Evolutionary conservation across 2,329 filamentous ascomycete species (phyloP).

Genomic region (Microcera coccophila): DNA sequence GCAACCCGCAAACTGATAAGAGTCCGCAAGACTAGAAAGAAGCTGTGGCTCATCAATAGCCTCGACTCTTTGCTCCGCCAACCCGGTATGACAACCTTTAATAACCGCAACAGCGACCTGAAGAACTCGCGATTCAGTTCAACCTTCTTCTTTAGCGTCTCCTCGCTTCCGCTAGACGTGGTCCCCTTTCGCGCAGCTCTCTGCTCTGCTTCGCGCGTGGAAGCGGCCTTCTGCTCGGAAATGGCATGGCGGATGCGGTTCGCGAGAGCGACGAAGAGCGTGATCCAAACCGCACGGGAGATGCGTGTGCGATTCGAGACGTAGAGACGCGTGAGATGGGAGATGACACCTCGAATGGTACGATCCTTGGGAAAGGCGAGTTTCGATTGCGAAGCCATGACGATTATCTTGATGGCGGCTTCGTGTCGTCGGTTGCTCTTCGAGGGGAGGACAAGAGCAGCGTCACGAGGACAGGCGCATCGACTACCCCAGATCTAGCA

Average conservation of each 20-base stretch:
- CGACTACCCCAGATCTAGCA: not conserved
- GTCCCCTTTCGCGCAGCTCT: conserved; percentile 46
- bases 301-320: conserved; percentile 76
- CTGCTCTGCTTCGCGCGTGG: conserved; percentile 60
- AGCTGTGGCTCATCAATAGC: conserved; percentile 82
- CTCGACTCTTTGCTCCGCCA: conserved; percentile 86
- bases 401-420: conserved; percentile 5
- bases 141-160: conserved; percentile 67
- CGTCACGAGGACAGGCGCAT: conserved; percentile 22
- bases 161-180: conserved; percentile 39
- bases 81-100: conserved; percentile 85
- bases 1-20: conserved; percentile 94
- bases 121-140: conserved; percentile 84
- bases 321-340: conserved; percentile 68
- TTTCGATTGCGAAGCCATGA: conserved; percentile 75
- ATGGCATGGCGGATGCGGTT: conserved; percentile 90
- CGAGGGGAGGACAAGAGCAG: conserved; percentile 8
- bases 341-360: conserved; percentile 61
- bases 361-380: conserved; percentile 57
- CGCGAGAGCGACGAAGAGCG: conserved; percentile 72
- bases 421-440: not conserved
- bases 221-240: conserved; percentile 85
- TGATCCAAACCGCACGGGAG: conserved; percentile 78
- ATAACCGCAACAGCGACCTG: conserved; percentile 68
- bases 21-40: conserved; percentile 87